Percentiles rank a stretch among this genome's conserved stretches.
Conservation (phyloP, 2,329 filamentous ascomycete species). For the Sporothrix globosa region DNA sequence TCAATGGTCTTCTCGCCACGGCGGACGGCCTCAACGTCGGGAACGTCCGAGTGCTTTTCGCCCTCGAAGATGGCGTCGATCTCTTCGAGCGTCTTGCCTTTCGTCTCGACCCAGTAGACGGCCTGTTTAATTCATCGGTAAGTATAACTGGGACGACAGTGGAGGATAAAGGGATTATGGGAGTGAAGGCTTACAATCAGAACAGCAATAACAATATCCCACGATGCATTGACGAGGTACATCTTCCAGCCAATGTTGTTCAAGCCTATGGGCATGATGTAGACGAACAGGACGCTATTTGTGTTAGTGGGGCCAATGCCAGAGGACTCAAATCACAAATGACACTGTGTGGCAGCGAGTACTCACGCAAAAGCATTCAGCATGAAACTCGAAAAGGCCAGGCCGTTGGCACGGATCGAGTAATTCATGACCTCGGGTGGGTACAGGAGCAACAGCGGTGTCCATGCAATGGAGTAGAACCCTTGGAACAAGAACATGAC, state of each 20-base stretch:
- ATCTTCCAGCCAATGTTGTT: slow-evolving; percentile 51
- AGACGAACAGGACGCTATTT: slow-evolving; percentile 31
- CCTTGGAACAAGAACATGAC: slow-evolving; percentile 58
- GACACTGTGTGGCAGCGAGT: neutral
- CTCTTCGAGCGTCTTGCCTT: slow-evolving; percentile 46
- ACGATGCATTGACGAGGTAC: slow-evolving; percentile 53
- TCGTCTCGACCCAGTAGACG: slow-evolving; percentile 46
- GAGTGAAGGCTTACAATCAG: slow-evolving; percentile 44
- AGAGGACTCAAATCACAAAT: slow-evolving; percentile 1
- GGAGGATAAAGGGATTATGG: neutral
- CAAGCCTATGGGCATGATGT: slow-evolving; percentile 49
- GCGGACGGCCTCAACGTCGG: slow-evolving; percentile 40
- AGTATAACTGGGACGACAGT: neutral
- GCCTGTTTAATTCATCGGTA: slow-evolving; percentile 35
- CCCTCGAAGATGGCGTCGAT: slow-evolving; percentile 46
- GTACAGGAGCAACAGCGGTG: slow-evolving; percentile 53
- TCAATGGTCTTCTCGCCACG: slow-evolving; percentile 38
- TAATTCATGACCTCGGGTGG: slow-evolving; percentile 55
- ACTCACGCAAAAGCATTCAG: slow-evolving; percentile 43
- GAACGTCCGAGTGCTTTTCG: slow-evolving; percentile 42
- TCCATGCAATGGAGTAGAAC: slow-evolving; percentile 56
- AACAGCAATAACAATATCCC: slow-evolving; percentile 47
- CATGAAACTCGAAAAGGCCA: slow-evolving; percentile 45
- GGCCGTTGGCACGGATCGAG: slow-evolving; percentile 53
- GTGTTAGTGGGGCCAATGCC: slow-evolving; percentile 12